Conservation (phyloP, 1,139 yeast genomes). For the Protomyces inundatus region DNA sequence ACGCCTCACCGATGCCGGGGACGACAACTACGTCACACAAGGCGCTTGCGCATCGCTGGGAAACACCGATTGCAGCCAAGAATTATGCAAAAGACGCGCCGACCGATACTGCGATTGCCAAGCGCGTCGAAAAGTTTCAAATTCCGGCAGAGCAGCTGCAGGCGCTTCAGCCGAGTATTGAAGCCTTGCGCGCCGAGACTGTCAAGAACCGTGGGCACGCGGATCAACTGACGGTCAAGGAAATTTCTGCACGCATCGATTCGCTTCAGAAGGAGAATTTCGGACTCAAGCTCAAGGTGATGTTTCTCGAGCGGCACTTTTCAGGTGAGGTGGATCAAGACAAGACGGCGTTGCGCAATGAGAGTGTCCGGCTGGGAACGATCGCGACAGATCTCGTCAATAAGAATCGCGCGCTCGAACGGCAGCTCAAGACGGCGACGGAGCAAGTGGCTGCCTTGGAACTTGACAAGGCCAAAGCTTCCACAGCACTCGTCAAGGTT, state of each 20-base stretch:
- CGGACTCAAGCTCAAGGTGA: constrained; percentile 18
- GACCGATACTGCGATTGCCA: constrained; percentile 11
- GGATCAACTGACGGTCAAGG: constrained; percentile 12
- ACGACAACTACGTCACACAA: neutral
- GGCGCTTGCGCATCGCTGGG: constrained; percentile 5
- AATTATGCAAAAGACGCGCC: constrained; percentile 14
- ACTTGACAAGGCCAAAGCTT: neutral
- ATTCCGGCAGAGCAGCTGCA: constrained; percentile 24
- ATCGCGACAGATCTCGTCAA: constrained; percentile 12
- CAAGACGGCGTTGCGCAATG: constrained; percentile 14
- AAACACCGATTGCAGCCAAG: constrained; percentile 21
- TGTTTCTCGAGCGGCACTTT: constrained; percentile 23
- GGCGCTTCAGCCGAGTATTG: constrained; percentile 16
- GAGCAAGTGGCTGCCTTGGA: neutral
- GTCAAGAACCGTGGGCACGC: neutral
- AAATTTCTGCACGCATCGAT: constrained; percentile 21
- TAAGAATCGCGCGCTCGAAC: neutral
- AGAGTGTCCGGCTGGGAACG: constrained; percentile 16
- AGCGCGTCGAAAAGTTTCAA: constrained; percentile 21
- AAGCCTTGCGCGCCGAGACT: constrained; percentile 5
- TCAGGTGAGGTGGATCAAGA: constrained; percentile 17
- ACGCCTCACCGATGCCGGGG: neutral
- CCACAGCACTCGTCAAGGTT: neutral
- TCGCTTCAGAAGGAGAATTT: constrained; percentile 19
- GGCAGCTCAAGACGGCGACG: neutral